Evolutionary conservation across 2,329 filamentous ascomycete genomes (phyloP), one percentile per base, ranked within the genome.

Genomic region (Coniochaeta sp.): DNA sequence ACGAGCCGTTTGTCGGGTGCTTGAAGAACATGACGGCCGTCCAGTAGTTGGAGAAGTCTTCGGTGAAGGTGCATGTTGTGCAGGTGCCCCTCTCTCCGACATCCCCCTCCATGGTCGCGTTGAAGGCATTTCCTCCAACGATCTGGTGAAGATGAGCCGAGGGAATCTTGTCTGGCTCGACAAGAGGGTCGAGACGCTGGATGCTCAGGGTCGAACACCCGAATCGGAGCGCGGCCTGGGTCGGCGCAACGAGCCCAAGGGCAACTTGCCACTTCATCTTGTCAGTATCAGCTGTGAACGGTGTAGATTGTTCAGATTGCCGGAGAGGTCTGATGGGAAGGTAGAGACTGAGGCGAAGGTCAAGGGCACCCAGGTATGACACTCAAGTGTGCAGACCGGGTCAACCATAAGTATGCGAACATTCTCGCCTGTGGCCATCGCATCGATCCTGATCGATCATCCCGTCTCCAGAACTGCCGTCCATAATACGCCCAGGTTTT

Each of bases 31-130:
- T 62, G 58, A 67, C 66, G 59, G 66, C 65, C 5, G 67, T 69
- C 67, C 67, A 69, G 65, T 69, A 69, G 64, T 69, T 69, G 64
- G 64, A 66, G 57, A 69, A 67, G 59, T 69, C 65, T 40, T 69
- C 66, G 47, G 61, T 59, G 60, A 67, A 69, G 54, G 64, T 66
- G 62, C 67, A 69, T 6, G 66, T 67, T n/a, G 67, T 69, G 62
- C 67, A 69, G 26, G 58, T 60, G 2, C 59, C 64, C 19, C 61
- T 31, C 60, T 64, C 63, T 34, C 59, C 63, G 12, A 67, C 61
- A 43, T 68, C 66, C n/a, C 63, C 66, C 12, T 59, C 28, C 67
- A 68, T 68, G 60, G 56, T 62, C 1, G 65, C 64, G 59, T 67
- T 65, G 64, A 68, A 68, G 34, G 64, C 66, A 60, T 68, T 67